Evolutionary conservation across 768 basidiomycete genomes (phyloP), one percentile per base, ranked within the genome.

Genomic region (Daedalea quercina): DNA sequence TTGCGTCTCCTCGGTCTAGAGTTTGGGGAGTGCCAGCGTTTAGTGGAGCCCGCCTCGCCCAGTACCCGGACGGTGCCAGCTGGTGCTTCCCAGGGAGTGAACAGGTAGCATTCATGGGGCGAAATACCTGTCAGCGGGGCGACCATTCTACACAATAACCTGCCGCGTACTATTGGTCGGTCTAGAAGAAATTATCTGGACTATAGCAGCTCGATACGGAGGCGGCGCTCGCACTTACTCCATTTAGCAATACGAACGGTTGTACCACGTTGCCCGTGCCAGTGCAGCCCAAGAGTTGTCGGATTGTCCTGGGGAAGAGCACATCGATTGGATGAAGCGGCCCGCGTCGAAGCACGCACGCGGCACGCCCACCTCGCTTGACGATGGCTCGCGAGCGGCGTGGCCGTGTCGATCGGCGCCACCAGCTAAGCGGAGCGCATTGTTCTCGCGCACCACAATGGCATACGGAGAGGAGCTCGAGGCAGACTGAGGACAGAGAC

Each of bases 151-250:
- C 6, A 31, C 28, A 31, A 4, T 31, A 31, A 31, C 28, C 11
- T 31, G 28, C 28, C 6, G 28, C 11, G 11, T 11, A 31, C 28
- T 6, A 40, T 40, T 40, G 37, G 37, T 15, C 37, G 6, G 4
- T 40, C 37, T 40, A 6, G 8, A 15, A 15, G 19, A 15, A 19
- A 6, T 4, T 19, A n/a, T 17, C 37, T 6, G 37, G 3, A 40
- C 8, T 15, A 15, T 15, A 19, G 37, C 6, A 17, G 13, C 37
- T 40, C 37, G 37, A 15, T 17, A 31, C 28, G 15, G 17, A 15
- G 17, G 37, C 37, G 48, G 48, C 34, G 34, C 48, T 40, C 35
- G 48, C 31, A 37, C 34, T 49, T 49, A 28, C 48, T 49, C 34
- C 19, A 33, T 49, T 49, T 49, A 40, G 48, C n/a, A 49, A 34